Conservation (phyloP, 2,329 filamentous ascomycete genomes). For the Trichoderma atrobrunneum region DNA sequence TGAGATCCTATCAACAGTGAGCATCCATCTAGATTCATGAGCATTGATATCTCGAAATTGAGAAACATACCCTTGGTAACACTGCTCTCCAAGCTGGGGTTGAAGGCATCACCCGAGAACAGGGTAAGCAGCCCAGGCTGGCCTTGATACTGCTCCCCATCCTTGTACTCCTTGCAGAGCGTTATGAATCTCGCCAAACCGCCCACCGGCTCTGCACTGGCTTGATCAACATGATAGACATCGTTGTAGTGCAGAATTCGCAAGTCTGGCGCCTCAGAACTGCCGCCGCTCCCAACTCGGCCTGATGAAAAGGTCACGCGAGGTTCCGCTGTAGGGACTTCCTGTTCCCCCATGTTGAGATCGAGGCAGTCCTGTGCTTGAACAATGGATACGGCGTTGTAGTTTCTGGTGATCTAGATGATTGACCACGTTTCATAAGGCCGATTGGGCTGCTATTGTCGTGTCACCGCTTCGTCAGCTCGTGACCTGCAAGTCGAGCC, state of each 20-base stretch:
- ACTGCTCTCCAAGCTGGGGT: slow-evolving; percentile 82
- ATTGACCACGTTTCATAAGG: neutral
- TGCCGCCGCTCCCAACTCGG: slow-evolving; percentile 8
- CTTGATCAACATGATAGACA: slow-evolving; percentile 80
- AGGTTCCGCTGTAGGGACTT: slow-evolving; percentile 28
- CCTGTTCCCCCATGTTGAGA: neutral
- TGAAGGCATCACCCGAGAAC: slow-evolving; percentile 91
- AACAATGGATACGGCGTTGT: neutral
- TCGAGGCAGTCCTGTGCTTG: neutral
- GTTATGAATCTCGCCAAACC: slow-evolving; percentile 79
- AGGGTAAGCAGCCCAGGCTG: slow-evolving; percentile 70
- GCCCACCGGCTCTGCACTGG: slow-evolving; percentile 77
- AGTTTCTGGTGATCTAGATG: neutral
- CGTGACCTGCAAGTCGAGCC: neutral
- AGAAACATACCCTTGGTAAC: slow-evolving; percentile 70
- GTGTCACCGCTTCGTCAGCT: slow-evolving; percentile 7
- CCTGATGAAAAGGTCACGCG: slow-evolving; percentile 27
- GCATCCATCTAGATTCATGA: neutral
- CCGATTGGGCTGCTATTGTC: neutral
- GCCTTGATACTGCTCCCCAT: slow-evolving; percentile 55
- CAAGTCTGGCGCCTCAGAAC: slow-evolving; percentile 56
- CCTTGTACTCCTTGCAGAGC: slow-evolving; percentile 70
- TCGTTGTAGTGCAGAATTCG: slow-evolving; percentile 91
- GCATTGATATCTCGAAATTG: neutral
- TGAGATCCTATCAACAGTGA: slow-evolving; percentile 58